Percentiles rank a stretch among this genome's conserved stretches.
Conservation (phyloP, 2,329 filamentous ascomycete species). For the Penicillium digitatum region DNA sequence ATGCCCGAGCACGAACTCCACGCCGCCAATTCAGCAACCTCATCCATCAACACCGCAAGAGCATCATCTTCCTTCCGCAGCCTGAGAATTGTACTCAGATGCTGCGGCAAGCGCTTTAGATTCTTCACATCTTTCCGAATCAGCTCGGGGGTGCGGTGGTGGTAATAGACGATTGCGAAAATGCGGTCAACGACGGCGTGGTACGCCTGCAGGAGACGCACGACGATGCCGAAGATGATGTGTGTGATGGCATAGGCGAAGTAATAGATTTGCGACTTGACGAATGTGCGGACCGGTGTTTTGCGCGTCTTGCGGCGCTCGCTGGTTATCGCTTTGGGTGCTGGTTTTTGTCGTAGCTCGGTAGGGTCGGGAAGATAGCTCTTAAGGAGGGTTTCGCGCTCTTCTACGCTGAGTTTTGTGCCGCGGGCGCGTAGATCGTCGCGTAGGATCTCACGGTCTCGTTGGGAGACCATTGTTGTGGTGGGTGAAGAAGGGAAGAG, state of each 20-base stretch:
- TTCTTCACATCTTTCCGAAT: constrained; percentile 81
- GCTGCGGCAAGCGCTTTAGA: constrained; percentile 70
- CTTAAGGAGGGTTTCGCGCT: constrained; percentile 52
- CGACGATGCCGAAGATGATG: constrained; percentile 80
- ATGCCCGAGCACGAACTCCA: constrained; percentile 93
- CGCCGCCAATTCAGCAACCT: constrained; percentile 84
- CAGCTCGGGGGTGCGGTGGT: constrained; percentile 90
- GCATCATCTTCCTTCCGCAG: constrained; percentile 67
- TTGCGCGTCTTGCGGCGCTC: constrained; percentile 30
- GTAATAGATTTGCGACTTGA: constrained; percentile 44
- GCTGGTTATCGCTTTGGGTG: neutral
- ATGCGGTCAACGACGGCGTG: constrained; percentile 73
- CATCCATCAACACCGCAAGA: constrained; percentile 78
- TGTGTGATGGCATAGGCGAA: constrained; percentile 54
- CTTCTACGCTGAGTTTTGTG: constrained; percentile 40
- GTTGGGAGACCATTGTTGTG: constrained; percentile 32
- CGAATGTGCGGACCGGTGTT: constrained; percentile 44
- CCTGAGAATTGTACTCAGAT: constrained; percentile 81
- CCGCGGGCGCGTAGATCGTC: constrained; percentile 40
- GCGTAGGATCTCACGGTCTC: constrained; percentile 36
- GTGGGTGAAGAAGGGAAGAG: constrained; percentile 4
- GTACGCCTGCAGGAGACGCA: constrained; percentile 75
- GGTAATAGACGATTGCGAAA: constrained; percentile 82
- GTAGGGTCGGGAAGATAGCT: constrained; percentile 51
- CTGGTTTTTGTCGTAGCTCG: constrained; percentile 18